Evolutionary conservation across 306 rosid species (phyloP).

Genomic region (Cucurbita ficifolia): DNA sequence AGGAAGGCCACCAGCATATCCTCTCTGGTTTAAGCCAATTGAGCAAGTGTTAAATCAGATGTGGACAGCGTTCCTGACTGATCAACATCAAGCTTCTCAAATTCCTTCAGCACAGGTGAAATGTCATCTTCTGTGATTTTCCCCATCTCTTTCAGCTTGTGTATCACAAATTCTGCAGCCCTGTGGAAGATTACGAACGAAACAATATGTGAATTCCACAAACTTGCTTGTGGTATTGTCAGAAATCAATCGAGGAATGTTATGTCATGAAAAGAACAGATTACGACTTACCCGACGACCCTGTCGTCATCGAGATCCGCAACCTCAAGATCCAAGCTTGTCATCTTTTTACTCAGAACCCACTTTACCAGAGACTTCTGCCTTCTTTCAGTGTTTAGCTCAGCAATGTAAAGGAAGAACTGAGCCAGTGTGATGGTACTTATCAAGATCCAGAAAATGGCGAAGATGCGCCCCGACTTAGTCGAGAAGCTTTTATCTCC

Average conservation of each 20-base stretch:
- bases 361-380: constrained; percentile 37
- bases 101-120: constrained; percentile 51
- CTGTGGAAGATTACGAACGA: constrained; percentile 15
- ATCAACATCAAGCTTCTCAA: constrained; percentile 80
- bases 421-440: constrained; percentile 65
- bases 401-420: constrained; percentile 62
- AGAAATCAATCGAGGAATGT: not conserved
- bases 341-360: constrained; percentile 46
- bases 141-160: constrained; percentile 85
- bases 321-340: constrained; percentile 54
- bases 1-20: not conserved
- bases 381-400: constrained; percentile 49
- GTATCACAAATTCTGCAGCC: constrained; percentile 60
- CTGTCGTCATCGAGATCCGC: constrained; percentile 76
- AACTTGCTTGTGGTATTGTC: not conserved
- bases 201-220: not conserved
- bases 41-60: constrained; percentile 58
- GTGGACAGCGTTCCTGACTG: constrained; percentile 58
- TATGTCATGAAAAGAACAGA: not conserved
- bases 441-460: constrained; percentile 63
- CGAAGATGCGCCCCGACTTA: constrained; percentile 53
- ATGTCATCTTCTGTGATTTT: constrained; percentile 72
- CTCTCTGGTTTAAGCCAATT: constrained; percentile 19
- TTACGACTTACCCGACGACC: constrained; percentile 46
- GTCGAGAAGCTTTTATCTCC: constrained; percentile 86